Base-by-base conservation (phyloP, 805 yeast genomes). In the Deakozyma indianensis region DNA sequence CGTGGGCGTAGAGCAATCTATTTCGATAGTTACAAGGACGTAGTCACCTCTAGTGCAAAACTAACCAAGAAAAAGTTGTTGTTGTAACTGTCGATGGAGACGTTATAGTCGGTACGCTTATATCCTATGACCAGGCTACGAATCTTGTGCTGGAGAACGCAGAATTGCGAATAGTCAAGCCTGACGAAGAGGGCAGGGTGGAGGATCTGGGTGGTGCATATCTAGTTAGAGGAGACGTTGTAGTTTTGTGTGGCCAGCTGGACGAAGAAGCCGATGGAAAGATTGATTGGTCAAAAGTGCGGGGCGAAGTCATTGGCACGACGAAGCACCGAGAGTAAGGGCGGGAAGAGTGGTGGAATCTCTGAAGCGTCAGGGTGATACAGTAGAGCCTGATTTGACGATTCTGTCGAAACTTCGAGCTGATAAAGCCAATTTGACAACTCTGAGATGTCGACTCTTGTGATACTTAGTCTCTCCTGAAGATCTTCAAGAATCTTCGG, bases 121-220 rank as follows among this genome's bases (percentile, higher is more conserved):
- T 60, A 23, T 66, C 67, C 23, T 64, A 57, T 45, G 68, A 64
- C 47, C 62, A 61, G 40, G 44, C 64, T 24, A 62, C 65, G 2
- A 64, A 64, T 43, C 29, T 64, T n/a, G 53, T 59, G 5, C 52
- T 64, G 18, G 43, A 58, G 3, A 41, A 54, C 23, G 47, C 66
- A 2, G 45, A 55, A 41, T 60, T 56, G 38, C 53, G 67, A 4
- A 44, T 58, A 35, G 51, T 53, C 7, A 35, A 58, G 2, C 54
- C 57, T 7, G 57, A 53, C 16, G 54, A 51, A 23, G 55, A 54
- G 0, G 43, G 58, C 1, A 51, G 51, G 16, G 51, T 50, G 4
- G 51, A 52, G 11, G 53, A 57, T 15, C 47, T 62, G n/a, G 68
- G 68, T 3, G 46, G 60, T 1, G 28, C 28, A 7, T 60, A 61